Evolutionary conservation across 495 filamentous ascomycete genomes (phyloP).

Genomic region (Penicillium herquei): DNA sequence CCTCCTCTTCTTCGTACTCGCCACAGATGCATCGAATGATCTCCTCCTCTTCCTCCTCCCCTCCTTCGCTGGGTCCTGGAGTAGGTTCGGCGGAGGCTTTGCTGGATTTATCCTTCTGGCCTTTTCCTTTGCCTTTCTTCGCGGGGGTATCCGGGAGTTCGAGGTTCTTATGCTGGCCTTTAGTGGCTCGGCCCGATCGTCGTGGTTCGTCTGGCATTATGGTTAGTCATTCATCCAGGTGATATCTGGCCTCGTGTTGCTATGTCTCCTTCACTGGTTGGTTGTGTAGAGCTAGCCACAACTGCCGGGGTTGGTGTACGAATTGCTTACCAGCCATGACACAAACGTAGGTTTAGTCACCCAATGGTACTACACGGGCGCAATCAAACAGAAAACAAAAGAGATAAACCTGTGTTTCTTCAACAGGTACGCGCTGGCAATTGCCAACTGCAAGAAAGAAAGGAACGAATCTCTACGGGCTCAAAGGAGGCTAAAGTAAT

Average conservation of each 20-base stretch:
- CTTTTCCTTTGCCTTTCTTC: constrained; percentile 63
- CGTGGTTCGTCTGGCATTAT: constrained; percentile 71
- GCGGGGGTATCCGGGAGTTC: constrained; percentile 62
- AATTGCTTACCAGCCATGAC: constrained; percentile 50
- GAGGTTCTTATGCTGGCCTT: constrained; percentile 89
- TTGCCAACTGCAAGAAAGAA: constrained; percentile 11
- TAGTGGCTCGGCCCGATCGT: constrained; percentile 91
- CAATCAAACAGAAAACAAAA: constrained; percentile 23
- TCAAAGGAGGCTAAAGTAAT: constrained; percentile 42
- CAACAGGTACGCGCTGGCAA: constrained; percentile 26
- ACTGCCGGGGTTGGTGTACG: constrained; percentile 22
- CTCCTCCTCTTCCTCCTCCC: constrained; percentile 64
- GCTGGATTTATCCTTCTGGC: constrained; percentile 49
- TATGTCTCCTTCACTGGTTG: constrained; percentile 5
- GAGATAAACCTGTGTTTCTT: constrained; percentile 5
- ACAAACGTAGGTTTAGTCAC: constrained; percentile 4
- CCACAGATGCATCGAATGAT: constrained; percentile 94
- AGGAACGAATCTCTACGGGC: constrained; percentile 37
- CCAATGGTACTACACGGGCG: constrained; percentile 32
- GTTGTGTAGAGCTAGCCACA: constrained; percentile 6
- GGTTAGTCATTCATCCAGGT: constrained; percentile 32
- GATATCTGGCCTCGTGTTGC: not conserved
- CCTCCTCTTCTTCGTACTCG: constrained; percentile 77
- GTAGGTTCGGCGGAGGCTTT: constrained; percentile 50
- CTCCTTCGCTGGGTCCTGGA: constrained; percentile 58